These are phyloP conservation scores for Neurospora sp. DNA, from an alignment of 495 filamentous ascomycete genomes.

Conservation along the genomic window DNA sequence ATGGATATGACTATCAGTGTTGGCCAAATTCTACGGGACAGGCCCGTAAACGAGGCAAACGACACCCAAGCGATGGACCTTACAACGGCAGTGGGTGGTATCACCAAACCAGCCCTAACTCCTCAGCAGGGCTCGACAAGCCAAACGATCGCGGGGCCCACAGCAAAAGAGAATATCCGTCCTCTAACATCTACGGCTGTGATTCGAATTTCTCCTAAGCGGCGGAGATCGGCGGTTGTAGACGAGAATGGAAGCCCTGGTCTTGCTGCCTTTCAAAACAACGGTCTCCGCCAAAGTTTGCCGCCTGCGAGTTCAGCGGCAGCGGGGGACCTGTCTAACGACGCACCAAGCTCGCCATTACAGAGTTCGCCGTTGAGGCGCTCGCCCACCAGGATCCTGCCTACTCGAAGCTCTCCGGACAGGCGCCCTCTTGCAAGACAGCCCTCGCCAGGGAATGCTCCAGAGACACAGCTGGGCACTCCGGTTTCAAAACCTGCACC, in stretches of 20 bases:
- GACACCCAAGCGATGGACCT: conserved; percentile 50
- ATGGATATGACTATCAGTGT: conserved; percentile 71
- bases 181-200: conserved; percentile 38
- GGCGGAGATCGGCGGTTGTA: conserved; percentile 13
- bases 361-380: conserved; percentile 1
- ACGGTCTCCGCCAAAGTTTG: conserved; percentile 37
- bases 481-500: conserved; percentile 11
- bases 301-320: conserved; percentile 4
- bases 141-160: conserved; percentile 50
- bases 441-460: conserved; percentile 5
- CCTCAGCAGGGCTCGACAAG: conserved; percentile 36
- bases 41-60: conserved; percentile 27
- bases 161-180: conserved; percentile 44
- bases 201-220: conserved; percentile 22
- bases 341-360: background rate
- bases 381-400: conserved; percentile 1
- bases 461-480: conserved; percentile 3
- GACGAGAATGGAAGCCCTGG: conserved; percentile 53
- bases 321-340: background rate
- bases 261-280: conserved; percentile 42
- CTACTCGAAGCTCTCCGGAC: background rate
- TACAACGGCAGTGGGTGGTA: conserved; percentile 47
- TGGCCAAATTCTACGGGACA: conserved; percentile 50
- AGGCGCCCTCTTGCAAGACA: background rate
- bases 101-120: conserved; percentile 30